These are phyloP conservation scores for Candida arabinofermentans DNA, from an alignment of 805 yeast genomes.

Conservation along the genomic window DNA sequence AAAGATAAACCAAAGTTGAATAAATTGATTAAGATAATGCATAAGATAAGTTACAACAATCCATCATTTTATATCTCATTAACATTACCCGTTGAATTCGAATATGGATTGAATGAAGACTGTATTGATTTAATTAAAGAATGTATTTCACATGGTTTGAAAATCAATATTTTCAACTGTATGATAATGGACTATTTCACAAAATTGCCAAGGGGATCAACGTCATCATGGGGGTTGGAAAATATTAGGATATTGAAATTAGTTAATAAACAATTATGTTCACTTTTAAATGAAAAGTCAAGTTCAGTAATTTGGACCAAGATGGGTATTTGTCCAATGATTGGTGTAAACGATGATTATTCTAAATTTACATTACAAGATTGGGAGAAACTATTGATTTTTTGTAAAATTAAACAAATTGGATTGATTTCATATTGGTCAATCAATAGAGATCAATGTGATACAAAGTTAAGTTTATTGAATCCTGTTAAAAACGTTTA, in stretches of 20 bases:
- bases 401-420: conserved; percentile 13
- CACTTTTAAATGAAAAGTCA: conserved; percentile 3
- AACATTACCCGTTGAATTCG: conserved; percentile 29
- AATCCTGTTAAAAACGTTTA: conserved; percentile 11
- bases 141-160: conserved; percentile 9
- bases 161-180: conserved; percentile 16
- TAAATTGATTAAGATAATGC: conserved; percentile 14
- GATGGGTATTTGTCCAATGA: conserved; percentile 33
- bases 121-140: conserved; percentile 14
- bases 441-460: conserved; percentile 29
- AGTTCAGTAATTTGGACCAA: conserved; percentile 17
- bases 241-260: conserved; percentile 21
- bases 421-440: conserved; percentile 32
- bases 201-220: conserved; percentile 12
- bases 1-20: conserved; percentile 6
- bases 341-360: conserved; percentile 30
- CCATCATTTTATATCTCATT: conserved; percentile 17
- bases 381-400: conserved; percentile 20
- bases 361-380: conserved; percentile 21
- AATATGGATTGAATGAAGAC: conserved; percentile 18
- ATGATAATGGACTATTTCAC: conserved; percentile 34
- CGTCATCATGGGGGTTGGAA: conserved; percentile 26
- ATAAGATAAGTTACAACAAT: conserved; percentile 6
- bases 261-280: conserved; percentile 14
- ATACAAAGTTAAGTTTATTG: neutral